Conservation (phyloP, 1,284 basidiomycete genomes). For the Cryptococcus sp. region DNA sequence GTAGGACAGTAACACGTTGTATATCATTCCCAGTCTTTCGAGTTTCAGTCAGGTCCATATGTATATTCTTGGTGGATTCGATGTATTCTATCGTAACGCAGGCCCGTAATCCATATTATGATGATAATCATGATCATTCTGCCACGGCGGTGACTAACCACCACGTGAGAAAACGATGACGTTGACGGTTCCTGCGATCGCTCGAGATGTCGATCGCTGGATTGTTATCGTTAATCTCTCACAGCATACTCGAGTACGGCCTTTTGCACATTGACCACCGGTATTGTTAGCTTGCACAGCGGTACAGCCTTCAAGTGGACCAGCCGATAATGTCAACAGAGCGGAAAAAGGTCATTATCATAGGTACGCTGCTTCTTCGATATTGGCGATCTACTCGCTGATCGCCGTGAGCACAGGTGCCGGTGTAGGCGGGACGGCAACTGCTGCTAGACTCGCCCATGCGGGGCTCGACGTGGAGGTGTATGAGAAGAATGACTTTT, state of each 20-base stretch:
- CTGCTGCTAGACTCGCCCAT: conserved; percentile 56
- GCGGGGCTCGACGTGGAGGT: conserved; percentile 56
- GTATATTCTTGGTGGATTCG: too few relatives aligned
- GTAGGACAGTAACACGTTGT: too few relatives aligned
- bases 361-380: conserved; percentile 8
- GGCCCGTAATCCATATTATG: too few relatives aligned
- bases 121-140: too few relatives aligned
- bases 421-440: conserved; percentile 56
- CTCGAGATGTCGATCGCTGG: conserved; percentile 71
- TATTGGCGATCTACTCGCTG: not conserved
- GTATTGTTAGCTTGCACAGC: too few relatives aligned
- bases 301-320: not conserved
- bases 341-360: conserved; percentile 21
- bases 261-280: too few relatives aligned
- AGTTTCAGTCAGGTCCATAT: too few relatives aligned
- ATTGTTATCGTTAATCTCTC: conserved; percentile 44
- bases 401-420: conserved; percentile 42
- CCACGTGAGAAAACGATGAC: too few relatives aligned
- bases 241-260: too few relatives aligned
- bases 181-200: conserved; percentile 60
- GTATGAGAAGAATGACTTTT: conserved; percentile 55
- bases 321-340: not conserved
- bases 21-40: too few relatives aligned
- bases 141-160: too few relatives aligned
- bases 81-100: too few relatives aligned